phyloP scores from a whole-genome alignment of 1,139 yeast species.

The Zygoascus sp. region DNA sequence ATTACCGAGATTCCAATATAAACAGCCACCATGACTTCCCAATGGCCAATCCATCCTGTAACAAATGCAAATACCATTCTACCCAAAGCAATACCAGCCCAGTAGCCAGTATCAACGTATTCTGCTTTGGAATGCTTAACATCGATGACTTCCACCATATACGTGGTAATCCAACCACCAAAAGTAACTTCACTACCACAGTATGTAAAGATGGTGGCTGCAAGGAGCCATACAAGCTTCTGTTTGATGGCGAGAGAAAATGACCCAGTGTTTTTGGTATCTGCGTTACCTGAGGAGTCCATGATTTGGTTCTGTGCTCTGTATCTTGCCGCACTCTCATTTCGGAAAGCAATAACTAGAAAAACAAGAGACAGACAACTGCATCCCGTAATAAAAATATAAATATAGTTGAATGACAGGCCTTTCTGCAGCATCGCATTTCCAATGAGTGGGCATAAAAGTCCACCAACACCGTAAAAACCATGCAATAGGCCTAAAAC shows the following conservation, averaged over 20 bases:
- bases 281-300: constrained; percentile 1
- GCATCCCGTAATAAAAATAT: constrained; percentile 44
- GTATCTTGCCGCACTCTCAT: constrained; percentile 20
- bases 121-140: constrained; percentile 48
- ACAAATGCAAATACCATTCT: constrained; percentile 43
- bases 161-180: constrained; percentile 71
- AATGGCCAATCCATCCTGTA: constrained; percentile 23
- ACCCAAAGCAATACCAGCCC: constrained; percentile 67
- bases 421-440: constrained; percentile 49
- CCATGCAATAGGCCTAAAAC: constrained; percentile 56
- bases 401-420: constrained; percentile 50
- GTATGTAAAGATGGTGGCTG: constrained; percentile 55
- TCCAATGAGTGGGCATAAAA: constrained; percentile 52
- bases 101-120: constrained; percentile 64
- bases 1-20: constrained; percentile 22
- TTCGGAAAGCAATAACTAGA: constrained; percentile 20
- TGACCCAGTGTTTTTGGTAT: constrained; percentile 4
- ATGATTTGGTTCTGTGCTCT: constrained; percentile 8
- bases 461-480: constrained; percentile 59
- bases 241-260: constrained; percentile 38
- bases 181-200: constrained; percentile 65
- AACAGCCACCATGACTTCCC: constrained; percentile 23
- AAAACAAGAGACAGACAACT: constrained; percentile 31
- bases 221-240: constrained; percentile 55
- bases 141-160: constrained; percentile 50